A percentile compares a stretch with the other conserved stretches of the same genome.
phyloP scores from a whole-genome alignment of 352 stramenopile species.

The Globisporangium barbulae region DNA sequence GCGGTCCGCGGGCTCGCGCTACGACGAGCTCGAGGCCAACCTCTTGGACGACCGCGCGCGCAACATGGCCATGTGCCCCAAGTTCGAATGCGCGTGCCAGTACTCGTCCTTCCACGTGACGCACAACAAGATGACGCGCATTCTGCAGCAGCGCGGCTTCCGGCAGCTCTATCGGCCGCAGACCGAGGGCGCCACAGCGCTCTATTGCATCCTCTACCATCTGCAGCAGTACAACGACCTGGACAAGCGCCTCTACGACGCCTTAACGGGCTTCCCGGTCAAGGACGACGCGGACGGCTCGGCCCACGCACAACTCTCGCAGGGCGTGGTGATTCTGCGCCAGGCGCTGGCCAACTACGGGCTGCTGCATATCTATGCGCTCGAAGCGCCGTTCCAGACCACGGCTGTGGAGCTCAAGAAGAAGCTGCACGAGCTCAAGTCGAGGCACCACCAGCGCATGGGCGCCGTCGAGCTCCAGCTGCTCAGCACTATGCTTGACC shows the following conservation, averaged over 20 bases:
- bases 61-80: conserved; percentile 66
- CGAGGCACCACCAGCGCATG: conserved; percentile 44
- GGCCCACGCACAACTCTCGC: conserved; percentile 23
- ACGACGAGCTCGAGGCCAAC: conserved; percentile 66
- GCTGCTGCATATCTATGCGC: conserved; percentile 52
- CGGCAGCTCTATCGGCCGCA: conserved; percentile 41
- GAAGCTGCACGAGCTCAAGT: conserved; percentile 76
- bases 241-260: conserved; percentile 63
- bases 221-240: conserved; percentile 74
- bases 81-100: conserved; percentile 72
- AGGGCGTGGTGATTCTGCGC: conserved; percentile 49
- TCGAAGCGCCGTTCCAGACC: conserved; percentile 55
- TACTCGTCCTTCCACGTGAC: conserved; percentile 54
- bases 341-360: conserved; percentile 70
- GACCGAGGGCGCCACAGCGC: conserved; percentile 36
- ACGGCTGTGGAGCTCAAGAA: conserved; percentile 70
- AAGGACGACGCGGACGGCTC: conserved; percentile 18
- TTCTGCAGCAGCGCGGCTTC: conserved; percentile 50
- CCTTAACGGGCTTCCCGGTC: conserved; percentile 34
- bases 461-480: conserved; percentile 65
- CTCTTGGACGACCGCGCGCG: conserved; percentile 63
- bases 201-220: conserved; percentile 61
- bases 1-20: conserved; percentile 10
- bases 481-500: conserved; percentile 72
- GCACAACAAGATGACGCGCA: conserved; percentile 57